Evolutionary conservation across 805 yeast genomes (phyloP).

Genomic region (Wickerhamomyces sydowiorum): DNA sequence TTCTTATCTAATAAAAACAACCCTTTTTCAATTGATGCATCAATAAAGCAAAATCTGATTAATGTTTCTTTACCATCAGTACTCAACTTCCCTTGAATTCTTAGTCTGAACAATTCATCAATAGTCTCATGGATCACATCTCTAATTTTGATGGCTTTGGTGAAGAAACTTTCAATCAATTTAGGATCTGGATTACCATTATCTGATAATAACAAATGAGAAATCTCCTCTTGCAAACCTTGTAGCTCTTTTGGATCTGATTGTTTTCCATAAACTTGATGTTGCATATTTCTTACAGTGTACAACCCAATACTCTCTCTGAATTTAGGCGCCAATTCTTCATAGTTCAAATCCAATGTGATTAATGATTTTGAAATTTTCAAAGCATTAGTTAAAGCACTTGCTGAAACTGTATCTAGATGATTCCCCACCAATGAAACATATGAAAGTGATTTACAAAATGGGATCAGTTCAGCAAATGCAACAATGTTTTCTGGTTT

Average conservation of each 20-base stretch:
- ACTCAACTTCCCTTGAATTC: constrained; percentile 48
- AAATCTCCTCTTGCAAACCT: constrained; percentile 49
- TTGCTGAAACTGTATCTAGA: constrained; percentile 53
- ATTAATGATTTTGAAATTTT: constrained; percentile 56
- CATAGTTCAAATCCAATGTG: constrained; percentile 61
- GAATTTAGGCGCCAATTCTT: constrained; percentile 47
- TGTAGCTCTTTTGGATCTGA: constrained; percentile 36
- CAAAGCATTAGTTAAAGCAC: constrained; percentile 63
- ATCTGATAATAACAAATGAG: constrained; percentile 35
- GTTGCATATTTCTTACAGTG: constrained; percentile 77
- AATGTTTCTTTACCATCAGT: constrained; percentile 76
- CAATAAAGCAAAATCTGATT: constrained; percentile 64
- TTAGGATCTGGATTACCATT: constrained; percentile 21
- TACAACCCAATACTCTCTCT: constrained; percentile 67
- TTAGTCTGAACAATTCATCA: constrained; percentile 52
- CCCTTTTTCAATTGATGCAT: constrained; percentile 62
- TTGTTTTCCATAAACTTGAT: constrained; percentile 30
- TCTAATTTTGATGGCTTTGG: constrained; percentile 32
- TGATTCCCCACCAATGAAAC: constrained; percentile 66
- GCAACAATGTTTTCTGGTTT: constrained; percentile 46
- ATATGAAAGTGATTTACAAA: constrained; percentile 58
- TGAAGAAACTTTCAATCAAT: constrained; percentile 28
- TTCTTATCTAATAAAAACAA: constrained; percentile 27
- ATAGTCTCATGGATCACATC: constrained; percentile 40
- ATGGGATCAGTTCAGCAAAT: constrained; percentile 68